Evolutionary conservation across 768 basidiomycete genomes (phyloP).

Genomic region (Lactarius sanguifluus): DNA sequence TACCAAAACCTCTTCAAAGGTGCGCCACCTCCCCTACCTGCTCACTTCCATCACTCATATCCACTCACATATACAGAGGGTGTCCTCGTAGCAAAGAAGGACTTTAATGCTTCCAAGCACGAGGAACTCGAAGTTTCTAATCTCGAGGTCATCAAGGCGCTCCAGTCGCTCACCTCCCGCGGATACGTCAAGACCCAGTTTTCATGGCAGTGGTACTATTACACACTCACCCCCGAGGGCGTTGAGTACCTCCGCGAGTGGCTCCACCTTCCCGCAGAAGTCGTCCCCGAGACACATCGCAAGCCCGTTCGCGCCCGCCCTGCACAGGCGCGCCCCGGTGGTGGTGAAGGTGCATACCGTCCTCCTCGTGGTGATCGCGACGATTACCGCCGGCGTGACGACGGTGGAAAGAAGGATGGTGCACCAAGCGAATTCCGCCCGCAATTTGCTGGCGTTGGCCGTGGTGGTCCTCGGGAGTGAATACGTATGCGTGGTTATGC

Average conservation of each 20-base stretch:
- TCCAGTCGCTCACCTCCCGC: slow-evolving; percentile 63
- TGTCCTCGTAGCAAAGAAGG: slow-evolving; percentile 98
- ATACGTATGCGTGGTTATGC: not conserved
- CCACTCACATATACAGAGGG: slow-evolving; percentile 62
- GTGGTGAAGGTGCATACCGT: slow-evolving; percentile 82
- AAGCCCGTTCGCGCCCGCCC: slow-evolving; percentile 89
- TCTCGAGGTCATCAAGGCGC: slow-evolving; percentile 70
- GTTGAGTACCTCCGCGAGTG: slow-evolving; percentile 96
- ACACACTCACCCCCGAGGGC: slow-evolving; percentile 94
- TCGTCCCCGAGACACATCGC: slow-evolving; percentile 97
- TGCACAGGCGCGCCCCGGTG: slow-evolving; percentile 61
- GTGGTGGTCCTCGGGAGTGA: slow-evolving; percentile 77
- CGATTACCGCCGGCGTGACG: slow-evolving; percentile 55
- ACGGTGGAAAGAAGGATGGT: slow-evolving; percentile 80
- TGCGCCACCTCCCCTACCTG: slow-evolving; percentile 40
- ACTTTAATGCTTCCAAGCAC: slow-evolving; percentile 96
- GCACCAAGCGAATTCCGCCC: slow-evolving; percentile 90
- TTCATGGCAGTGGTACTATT: slow-evolving; percentile 99
- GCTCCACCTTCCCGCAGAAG: slow-evolving; percentile 93
- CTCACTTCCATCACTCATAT: not conserved
- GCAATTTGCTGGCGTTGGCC: slow-evolving; percentile 83
- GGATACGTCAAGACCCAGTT: slow-evolving; percentile 99
- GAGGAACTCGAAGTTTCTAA: slow-evolving; percentile 76
- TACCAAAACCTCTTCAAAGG: slow-evolving; percentile 99
- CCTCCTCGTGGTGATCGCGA: slow-evolving; percentile 87